Percentiles rank a stretch among this genome's conserved stretches.
Evolutionary conservation across 495 filamentous ascomycete genomes (phyloP).

Genomic region (Penicillium canescens): DNA sequence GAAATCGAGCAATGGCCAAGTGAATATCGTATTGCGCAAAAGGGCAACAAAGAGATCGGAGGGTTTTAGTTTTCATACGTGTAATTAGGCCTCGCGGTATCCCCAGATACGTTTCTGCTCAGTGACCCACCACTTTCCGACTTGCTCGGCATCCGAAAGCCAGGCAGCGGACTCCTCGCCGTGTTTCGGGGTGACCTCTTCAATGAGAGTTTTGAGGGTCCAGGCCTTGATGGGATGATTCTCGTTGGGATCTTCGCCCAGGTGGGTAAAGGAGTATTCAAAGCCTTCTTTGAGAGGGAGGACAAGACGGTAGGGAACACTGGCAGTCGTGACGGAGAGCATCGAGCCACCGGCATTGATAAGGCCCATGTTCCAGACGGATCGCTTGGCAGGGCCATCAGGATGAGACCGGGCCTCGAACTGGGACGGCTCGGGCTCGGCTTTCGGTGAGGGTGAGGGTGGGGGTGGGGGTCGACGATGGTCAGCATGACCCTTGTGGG

Average conservation of each 20-base stretch:
- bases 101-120: conserved; percentile 45
- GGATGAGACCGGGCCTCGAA: conserved; percentile 6
- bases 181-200: conserved; percentile 26
- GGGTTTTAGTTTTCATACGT: not conserved
- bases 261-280: conserved; percentile 41
- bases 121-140: conserved; percentile 40
- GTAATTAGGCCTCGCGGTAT: conserved; percentile 27
- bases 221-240: conserved; percentile 28
- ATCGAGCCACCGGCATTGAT: conserved; percentile 46
- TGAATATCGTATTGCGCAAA: no score
- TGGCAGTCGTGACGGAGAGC: conserved; percentile 36
- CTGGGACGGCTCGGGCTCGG: not conserved
- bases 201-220: conserved; percentile 22
- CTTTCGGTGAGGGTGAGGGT: not conserved
- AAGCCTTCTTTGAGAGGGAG: conserved; percentile 40
- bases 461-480: not conserved
- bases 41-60: not conserved
- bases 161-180: conserved; percentile 36
- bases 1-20: no score
- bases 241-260: conserved; percentile 38
- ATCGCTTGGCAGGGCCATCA: conserved; percentile 3
- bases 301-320: conserved; percentile 38
- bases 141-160: conserved; percentile 38
- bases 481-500: not conserved
- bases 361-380: conserved; percentile 41